These are phyloP conservation scores for Truncatella angustata DNA, from an alignment of 2,329 filamentous ascomycete genomes.

Conservation along the genomic window DNA sequence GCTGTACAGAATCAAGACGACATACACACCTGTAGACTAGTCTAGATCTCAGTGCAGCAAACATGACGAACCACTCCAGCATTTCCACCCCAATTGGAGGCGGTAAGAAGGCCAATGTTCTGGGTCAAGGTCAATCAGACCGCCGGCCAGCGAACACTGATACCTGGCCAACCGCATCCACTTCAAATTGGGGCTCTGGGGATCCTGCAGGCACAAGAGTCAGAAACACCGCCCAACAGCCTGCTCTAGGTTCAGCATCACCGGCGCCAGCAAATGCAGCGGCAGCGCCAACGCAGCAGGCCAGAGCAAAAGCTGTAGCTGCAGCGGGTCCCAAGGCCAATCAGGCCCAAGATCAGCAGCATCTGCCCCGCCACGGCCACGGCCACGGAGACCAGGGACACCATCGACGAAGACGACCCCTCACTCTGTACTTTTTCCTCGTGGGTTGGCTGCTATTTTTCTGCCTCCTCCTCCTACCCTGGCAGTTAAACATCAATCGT, in stretches of 20 bases:
- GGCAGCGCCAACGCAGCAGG: conserved; percentile 16
- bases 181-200: neutral
- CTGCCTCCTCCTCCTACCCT: conserved; percentile 29
- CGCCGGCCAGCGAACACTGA: neutral
- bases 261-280: conserved; percentile 2
- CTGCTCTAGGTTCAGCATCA: neutral
- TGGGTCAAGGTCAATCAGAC: neutral
- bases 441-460: conserved; percentile 22
- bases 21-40: too few species aligned
- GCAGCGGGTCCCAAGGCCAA: conserved; percentile 11
- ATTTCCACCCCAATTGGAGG: neutral
- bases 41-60: too few species aligned
- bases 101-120: neutral
- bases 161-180: neutral
- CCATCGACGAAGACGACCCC: conserved; percentile 19
- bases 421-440: conserved; percentile 30
- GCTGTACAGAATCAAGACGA: too few species aligned
- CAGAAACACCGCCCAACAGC: neutral
- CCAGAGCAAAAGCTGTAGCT: conserved; percentile 3
- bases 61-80: neutral
- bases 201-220: conserved; percentile 8
- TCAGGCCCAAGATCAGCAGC: conserved; percentile 3
- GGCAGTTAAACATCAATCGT: conserved; percentile 24
- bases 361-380: conserved; percentile 23
- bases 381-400: neutral